A percentile compares a stretch with the other conserved stretches of the same genome.
phyloP scores from a whole-genome alignment of 2,329 filamentous ascomycete genomes.

The Cladophialophora psammophila region DNA sequence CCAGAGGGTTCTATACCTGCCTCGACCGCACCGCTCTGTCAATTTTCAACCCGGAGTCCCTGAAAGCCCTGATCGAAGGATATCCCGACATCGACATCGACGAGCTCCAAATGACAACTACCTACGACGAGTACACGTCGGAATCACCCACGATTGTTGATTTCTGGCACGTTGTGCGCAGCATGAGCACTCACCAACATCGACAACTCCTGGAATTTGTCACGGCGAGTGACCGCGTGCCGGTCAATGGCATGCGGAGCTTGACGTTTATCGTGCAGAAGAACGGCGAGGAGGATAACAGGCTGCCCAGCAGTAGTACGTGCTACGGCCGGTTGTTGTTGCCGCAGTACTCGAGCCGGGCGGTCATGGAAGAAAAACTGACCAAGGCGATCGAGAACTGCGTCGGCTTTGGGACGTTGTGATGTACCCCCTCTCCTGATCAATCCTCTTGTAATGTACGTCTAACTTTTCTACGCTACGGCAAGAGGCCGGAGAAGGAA shows the following conservation, averaged over 20 bases:
- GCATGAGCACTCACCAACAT: slow-evolving; percentile 68
- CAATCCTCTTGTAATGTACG: too few species aligned
- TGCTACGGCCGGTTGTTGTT: slow-evolving; percentile 90
- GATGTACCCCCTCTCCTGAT: slow-evolving; percentile 23
- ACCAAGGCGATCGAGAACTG: slow-evolving; percentile 87
- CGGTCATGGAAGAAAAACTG: slow-evolving; percentile 76
- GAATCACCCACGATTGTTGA: slow-evolving; percentile 73
- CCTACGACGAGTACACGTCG: slow-evolving; percentile 79
- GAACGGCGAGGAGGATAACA: slow-evolving; percentile 70
- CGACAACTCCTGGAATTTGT: slow-evolving; percentile 88
- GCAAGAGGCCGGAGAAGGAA: background rate
- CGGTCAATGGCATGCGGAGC: slow-evolving; percentile 82
- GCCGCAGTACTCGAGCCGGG: slow-evolving; percentile 78
- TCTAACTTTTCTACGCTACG: background rate
- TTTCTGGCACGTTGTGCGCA: slow-evolving; percentile 83
- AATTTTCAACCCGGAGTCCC: slow-evolving; percentile 72
- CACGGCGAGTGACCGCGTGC: slow-evolving; percentile 88
- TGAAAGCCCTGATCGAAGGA: slow-evolving; percentile 85
- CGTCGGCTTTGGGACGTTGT: slow-evolving; percentile 87
- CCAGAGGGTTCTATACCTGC: slow-evolving; percentile 78
- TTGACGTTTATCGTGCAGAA: slow-evolving; percentile 84
- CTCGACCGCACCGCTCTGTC: slow-evolving; percentile 73
- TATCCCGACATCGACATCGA: slow-evolving; percentile 78
- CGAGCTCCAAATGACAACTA: slow-evolving; percentile 73
- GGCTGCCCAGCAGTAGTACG: slow-evolving; percentile 85